Evolutionary conservation across 805 yeast genomes (phyloP), one percentile per base, ranked within the genome.

Genomic region (Sungouiozyma intestinalis): DNA sequence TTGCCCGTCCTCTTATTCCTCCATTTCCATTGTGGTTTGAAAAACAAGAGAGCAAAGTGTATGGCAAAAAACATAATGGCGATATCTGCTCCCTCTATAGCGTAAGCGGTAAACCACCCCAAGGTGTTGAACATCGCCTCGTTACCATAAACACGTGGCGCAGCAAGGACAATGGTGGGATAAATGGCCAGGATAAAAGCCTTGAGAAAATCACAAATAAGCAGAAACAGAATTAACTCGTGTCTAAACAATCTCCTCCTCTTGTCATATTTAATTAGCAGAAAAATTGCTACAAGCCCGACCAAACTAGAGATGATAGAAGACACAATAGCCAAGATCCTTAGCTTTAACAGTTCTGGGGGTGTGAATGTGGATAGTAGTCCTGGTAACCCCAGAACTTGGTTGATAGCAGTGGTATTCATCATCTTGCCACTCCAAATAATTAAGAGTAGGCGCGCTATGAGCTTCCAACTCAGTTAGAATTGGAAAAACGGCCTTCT

Each of bases 21-120:
- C 50, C 72, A 67, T 44, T 67, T 70, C 44, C 70, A 67, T 21
- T 66, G 68, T 1, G 90, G 85, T 45, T 68, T 66, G 59, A 85
- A 83, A 3, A 87, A 81, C 24, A 85, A 64, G 35, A 86, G 55
- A 20, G 77, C 85, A 8, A 90, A 81, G 62, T 87, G 95, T 14
- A 86, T 62, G 1, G 96, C 95, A 63, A 87, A 82, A 31, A 81
- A 72, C 27, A 85, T 65, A 40, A 86, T 87, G 15, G 92, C 87
- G 31, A 85, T 55, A 61, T 87, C 97, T 1, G 88, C 86, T 16
- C 94, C 94, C 60, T 85, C 94, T 13, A 83, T 81, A 17, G 85
- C 72, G 33, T 79, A 69, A 3, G 88, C 84, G 1, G 94, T 82
- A 60, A 85, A 78, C 68, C 83, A 86, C 2, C 95, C 95, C 31